phyloP scores from a whole-genome alignment of 257 asterid genomes.

The Hygrophila difformis region DNA sequence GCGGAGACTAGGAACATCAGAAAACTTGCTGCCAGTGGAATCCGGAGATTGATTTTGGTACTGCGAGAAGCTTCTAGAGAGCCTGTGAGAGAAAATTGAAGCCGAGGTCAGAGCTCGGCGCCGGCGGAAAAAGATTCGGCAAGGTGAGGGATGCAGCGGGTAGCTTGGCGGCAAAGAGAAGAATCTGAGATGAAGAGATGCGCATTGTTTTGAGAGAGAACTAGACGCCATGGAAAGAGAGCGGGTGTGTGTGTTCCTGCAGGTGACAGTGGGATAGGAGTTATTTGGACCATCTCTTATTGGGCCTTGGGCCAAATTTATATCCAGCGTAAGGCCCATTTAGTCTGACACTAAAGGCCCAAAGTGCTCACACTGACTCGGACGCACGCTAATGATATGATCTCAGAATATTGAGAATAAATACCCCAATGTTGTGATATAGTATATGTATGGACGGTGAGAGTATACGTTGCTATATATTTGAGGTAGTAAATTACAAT shows the following conservation, averaged over 20 bases:
- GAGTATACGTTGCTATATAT: no score
- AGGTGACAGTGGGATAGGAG: conserved; percentile 24
- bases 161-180: conserved; percentile 23
- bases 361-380: no score
- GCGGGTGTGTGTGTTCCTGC: neutral
- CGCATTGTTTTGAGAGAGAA: conserved; percentile 39
- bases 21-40: conserved; percentile 17
- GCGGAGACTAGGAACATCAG: conserved; percentile 37
- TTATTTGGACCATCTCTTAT: neutral
- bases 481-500: no score
- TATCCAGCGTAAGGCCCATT: no score
- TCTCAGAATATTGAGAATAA: no score
- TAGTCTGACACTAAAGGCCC: no score
- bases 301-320: conserved; percentile 10
- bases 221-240: conserved; percentile 48
- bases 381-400: no score
- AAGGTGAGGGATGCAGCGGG: conserved; percentile 16
- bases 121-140: conserved; percentile 21
- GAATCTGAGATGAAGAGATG: conserved; percentile 39
- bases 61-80: conserved; percentile 37
- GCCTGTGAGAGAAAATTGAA: conserved; percentile 24
- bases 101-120: conserved; percentile 17
- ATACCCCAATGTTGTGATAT: no score
- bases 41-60: conserved; percentile 25
- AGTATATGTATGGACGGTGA: no score